phyloP scores from a whole-genome alignment of 208 protist species.

The Trypanosoma mega region DNA sequence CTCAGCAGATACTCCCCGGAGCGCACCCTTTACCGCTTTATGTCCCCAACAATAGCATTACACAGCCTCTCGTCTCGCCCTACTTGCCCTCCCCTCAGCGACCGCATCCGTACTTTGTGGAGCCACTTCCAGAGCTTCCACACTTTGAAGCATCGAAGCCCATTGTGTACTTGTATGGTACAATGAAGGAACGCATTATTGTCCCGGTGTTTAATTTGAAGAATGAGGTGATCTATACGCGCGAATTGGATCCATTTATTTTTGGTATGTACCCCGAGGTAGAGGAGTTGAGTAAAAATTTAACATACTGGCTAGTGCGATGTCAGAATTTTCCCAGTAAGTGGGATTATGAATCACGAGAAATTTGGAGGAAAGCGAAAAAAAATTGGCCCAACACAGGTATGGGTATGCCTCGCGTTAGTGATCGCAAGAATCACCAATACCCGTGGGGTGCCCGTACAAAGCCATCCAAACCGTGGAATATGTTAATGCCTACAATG shows the following conservation, averaged over 20 bases:
- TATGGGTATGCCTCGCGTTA: slow-evolving; percentile 87
- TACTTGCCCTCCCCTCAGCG: slow-evolving; percentile 87
- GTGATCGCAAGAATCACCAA: slow-evolving; percentile 77
- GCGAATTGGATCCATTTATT: slow-evolving; percentile 90
- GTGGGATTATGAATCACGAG: slow-evolving; percentile 88
- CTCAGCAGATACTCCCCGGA: slow-evolving; percentile 67
- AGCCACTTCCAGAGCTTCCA: slow-evolving; percentile 77
- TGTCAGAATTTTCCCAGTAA: slow-evolving; percentile 87
- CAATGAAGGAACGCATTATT: slow-evolving; percentile 88
- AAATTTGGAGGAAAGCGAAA: slow-evolving; percentile 89
- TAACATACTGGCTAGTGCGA: slow-evolving; percentile 86
- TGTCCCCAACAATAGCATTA: slow-evolving; percentile 71
- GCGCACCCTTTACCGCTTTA: slow-evolving; percentile 84
- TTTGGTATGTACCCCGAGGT: slow-evolving; percentile 86
- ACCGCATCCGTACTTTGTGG: slow-evolving; percentile 85
- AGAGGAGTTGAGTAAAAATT: slow-evolving; percentile 71
- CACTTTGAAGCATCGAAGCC: slow-evolving; percentile 75
- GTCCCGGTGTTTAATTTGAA: slow-evolving; percentile 78
- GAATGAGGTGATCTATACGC: slow-evolving; percentile 80
- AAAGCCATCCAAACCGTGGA: slow-evolving; percentile 87
- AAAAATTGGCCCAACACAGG: slow-evolving; percentile 93
- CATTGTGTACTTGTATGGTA: slow-evolving; percentile 79
- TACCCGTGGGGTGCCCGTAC: slow-evolving; percentile 81
- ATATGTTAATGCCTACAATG: slow-evolving; percentile 91
- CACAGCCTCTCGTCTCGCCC: slow-evolving; percentile 75